Percentiles rank a stretch among this genome's conserved stretches.
Conservation (phyloP, 768 basidiomycete species). For the Boletellus emodensis region DNA sequence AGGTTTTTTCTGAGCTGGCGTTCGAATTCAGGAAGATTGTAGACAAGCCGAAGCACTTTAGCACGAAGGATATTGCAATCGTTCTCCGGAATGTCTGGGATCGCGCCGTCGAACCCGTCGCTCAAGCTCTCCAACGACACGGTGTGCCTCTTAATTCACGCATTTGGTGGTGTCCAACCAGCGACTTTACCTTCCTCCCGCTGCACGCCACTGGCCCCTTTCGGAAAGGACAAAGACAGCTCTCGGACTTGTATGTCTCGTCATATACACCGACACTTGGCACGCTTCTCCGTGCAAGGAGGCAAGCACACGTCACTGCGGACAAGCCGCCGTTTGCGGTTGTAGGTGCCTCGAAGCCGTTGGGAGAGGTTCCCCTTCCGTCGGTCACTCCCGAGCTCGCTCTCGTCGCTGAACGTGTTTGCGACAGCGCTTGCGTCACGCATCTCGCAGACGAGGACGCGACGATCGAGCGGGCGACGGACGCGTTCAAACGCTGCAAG, state of each 20-base stretch:
- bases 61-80: background rate
- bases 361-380: background rate
- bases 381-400: background rate
- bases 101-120: constrained; percentile 1
- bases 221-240: background rate
- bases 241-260: constrained; percentile 7
- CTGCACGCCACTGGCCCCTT: constrained; percentile 35
- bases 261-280: constrained; percentile 15
- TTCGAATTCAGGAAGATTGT: background rate
- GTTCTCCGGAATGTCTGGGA: constrained; percentile 6
- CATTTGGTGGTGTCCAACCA: constrained; percentile 12
- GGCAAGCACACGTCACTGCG: background rate
- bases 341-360: background rate
- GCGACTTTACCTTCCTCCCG: constrained; percentile 28
- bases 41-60: background rate
- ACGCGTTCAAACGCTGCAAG: background rate
- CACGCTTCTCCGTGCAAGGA: background rate
- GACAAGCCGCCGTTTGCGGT: background rate
- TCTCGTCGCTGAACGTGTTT: background rate
- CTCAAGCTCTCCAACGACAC: background rate
- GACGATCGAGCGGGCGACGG: background rate
- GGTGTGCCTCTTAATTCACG: background rate
- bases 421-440: background rate
- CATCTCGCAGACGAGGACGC: background rate
- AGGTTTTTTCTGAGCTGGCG: background rate